Percentiles rank a stretch among this genome's conserved stretches.
phyloP scores from a whole-genome alignment of 345 rosid species.

The Rhodamnia rubescens region DNA sequence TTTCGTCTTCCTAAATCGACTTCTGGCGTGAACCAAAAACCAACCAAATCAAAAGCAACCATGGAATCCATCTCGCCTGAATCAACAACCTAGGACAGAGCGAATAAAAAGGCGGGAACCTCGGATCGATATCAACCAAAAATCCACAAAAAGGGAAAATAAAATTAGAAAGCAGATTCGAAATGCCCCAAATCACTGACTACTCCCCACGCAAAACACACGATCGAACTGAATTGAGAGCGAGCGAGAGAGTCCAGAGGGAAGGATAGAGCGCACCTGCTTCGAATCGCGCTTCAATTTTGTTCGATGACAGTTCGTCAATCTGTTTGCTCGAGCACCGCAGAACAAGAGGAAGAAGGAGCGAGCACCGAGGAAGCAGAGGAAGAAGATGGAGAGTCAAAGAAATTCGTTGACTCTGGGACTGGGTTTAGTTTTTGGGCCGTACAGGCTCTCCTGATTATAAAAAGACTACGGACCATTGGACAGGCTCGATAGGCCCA shows the following conservation, averaged over 20 bases:
- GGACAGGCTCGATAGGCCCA: background rate
- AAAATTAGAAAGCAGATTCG: background rate
- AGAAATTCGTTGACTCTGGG: background rate
- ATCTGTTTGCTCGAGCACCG: background rate
- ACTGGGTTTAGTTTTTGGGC: background rate
- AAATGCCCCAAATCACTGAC: background rate
- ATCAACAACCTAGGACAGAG: background rate
- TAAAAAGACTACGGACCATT: background rate
- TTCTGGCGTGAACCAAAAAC: background rate
- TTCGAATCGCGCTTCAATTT: background rate
- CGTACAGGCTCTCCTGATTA: background rate
- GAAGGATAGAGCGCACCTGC: background rate
- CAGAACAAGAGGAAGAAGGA: no score
- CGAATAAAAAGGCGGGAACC: background rate
- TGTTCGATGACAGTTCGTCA: background rate
- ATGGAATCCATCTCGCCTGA: fast-evolving
- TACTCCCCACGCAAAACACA: background rate
- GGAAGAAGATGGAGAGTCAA: background rate
- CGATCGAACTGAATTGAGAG: background rate
- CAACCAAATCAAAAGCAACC: fast-evolving
- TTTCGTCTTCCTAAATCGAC: background rate
- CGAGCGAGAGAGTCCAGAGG: background rate
- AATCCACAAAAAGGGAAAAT: background rate
- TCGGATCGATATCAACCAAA: no score
- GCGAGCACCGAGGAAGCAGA: background rate